phyloP scores from a whole-genome alignment of 768 basidiomycete genomes.

The Gelatoporia subvermispora region DNA sequence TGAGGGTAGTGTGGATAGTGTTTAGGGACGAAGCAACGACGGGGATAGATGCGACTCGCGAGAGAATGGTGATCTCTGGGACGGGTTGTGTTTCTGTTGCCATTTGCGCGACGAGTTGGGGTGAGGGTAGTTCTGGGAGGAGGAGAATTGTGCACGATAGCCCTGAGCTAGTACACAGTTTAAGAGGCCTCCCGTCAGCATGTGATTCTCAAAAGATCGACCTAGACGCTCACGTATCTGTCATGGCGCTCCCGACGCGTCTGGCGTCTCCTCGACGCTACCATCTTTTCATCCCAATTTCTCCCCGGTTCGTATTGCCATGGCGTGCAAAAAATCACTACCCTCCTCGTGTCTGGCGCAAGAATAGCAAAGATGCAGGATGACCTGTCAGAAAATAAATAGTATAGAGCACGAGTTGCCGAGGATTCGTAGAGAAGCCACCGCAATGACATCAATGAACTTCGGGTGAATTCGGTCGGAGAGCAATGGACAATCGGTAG shows the following conservation, averaged over 20 bases:
- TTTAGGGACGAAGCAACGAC: conserved; percentile 60
- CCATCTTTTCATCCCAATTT: no score
- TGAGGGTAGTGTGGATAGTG: conserved; percentile 55
- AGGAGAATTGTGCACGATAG: conserved; percentile 3
- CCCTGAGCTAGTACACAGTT: background rate
- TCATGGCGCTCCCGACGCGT: background rate
- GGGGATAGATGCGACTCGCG: conserved; percentile 69
- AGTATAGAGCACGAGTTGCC: no score
- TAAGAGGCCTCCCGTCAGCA: conserved; percentile 10
- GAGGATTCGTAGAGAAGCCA: no score
- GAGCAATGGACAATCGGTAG: no score
- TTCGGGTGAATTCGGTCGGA: no score
- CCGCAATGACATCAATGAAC: no score
- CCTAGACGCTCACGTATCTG: no score
- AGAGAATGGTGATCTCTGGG: conserved; percentile 58
- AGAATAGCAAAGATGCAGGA: no score
- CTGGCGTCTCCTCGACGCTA: background rate
- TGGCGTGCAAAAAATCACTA: no score
- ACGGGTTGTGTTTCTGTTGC: conserved; percentile 25
- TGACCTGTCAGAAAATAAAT: no score
- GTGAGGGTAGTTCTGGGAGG: background rate
- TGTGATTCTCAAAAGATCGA: conserved; percentile 9
- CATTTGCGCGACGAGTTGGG: conserved; percentile 25
- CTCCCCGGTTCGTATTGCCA: no score
- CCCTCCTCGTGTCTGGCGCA: no score